These are phyloP conservation scores for Aureobasidium pullulans DNA, from an alignment of 2,329 filamentous ascomycete species.

Conservation along the genomic window DNA sequence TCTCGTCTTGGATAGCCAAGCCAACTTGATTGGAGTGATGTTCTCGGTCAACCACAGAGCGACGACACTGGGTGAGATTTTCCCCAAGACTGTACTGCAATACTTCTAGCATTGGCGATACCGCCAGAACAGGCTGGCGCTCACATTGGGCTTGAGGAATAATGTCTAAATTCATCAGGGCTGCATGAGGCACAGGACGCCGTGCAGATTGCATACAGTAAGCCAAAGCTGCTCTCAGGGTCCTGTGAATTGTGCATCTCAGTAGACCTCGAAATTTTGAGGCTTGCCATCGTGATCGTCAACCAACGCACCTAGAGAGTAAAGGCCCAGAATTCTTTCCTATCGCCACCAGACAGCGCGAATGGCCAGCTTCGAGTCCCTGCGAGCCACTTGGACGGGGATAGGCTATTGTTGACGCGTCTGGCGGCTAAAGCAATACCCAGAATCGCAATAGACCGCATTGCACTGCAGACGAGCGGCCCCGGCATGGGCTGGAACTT, in stretches of 20 bases:
- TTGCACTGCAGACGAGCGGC: not conserved
- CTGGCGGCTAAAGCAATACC: conserved; percentile 5
- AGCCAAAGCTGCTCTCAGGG: not conserved
- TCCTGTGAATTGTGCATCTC: not conserved
- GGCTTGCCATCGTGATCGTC: too few relatives aligned
- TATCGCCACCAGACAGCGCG: not conserved
- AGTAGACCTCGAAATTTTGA: too few relatives aligned
- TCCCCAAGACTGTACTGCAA: not conserved
- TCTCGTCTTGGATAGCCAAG: not conserved
- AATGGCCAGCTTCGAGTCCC: not conserved
- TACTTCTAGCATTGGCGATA: not conserved
- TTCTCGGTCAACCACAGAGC: not conserved
- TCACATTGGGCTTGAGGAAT: not conserved
- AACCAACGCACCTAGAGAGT: not conserved
- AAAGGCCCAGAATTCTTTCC: not conserved
- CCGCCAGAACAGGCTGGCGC: not conserved
- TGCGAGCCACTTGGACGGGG: not conserved
- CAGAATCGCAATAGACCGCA: not conserved
- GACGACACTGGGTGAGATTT: not conserved
- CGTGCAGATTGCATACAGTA: not conserved
- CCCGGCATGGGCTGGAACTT: conserved; percentile 1
- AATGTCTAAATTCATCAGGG: not conserved
- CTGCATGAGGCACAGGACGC: not conserved
- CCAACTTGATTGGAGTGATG: not conserved
- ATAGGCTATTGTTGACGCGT: conserved; percentile 13